Conservation (phyloP, 1,284 basidiomycete species). For the Pterula multifida region DNA sequence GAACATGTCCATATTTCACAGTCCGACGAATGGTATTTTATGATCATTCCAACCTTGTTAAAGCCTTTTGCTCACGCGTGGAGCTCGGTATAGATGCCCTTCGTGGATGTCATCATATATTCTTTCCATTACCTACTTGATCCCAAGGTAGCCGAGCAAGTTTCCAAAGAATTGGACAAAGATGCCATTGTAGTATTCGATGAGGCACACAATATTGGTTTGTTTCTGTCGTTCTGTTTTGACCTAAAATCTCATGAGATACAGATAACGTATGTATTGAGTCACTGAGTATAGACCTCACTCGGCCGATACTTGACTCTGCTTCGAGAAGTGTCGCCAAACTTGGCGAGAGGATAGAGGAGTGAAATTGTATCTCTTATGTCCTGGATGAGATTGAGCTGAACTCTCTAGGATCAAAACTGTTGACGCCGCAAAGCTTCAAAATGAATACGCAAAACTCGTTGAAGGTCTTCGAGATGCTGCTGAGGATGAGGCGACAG, state of each 20-base stretch:
- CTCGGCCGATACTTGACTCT: conserved; percentile 96
- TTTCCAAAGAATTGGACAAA: conserved; percentile 94
- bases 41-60: conserved; percentile 1
- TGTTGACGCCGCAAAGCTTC: conserved; percentile 87
- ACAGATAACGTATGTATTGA: conserved; percentile 98
- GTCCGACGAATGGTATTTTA: conserved; percentile 84
- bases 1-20: conserved; percentile 92
- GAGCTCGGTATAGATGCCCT: conserved; percentile 67
- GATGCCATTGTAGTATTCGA: conserved; percentile 99
- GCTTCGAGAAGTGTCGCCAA: conserved; percentile 83
- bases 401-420: conserved; percentile 66
- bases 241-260: conserved; percentile 4
- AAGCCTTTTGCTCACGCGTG: conserved; percentile 7
- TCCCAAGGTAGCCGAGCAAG: conserved; percentile 98
- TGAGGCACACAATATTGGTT: conserved; percentile 98
- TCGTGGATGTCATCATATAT: conserved; percentile 94
- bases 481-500: conserved; percentile 44
- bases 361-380: conserved; percentile 41
- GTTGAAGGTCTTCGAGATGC: conserved; percentile 89
- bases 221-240: conserved; percentile 12
- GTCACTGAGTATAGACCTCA: conserved; percentile 94
- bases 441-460: conserved; percentile 95
- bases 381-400: conserved; percentile 1
- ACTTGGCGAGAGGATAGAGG: conserved; percentile 88
- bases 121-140: conserved; percentile 99